These are phyloP conservation scores for Starmerella scarabaei DNA, from an alignment of 805 yeast species.

Conservation along the genomic window DNA sequence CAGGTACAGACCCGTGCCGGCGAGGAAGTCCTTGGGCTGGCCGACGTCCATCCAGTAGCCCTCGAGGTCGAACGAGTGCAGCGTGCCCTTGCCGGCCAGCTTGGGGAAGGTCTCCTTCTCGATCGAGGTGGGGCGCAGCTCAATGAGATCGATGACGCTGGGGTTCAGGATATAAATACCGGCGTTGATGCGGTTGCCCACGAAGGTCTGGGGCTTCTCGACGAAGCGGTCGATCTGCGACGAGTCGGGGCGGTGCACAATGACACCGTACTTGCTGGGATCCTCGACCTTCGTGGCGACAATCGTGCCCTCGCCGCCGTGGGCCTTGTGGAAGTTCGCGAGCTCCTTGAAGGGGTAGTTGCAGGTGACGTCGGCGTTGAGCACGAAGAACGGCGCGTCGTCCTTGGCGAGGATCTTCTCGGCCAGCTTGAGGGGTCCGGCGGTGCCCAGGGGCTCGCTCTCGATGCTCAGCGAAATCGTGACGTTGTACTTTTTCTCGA, in stretches of 20 bases:
- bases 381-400: conserved; percentile 89
- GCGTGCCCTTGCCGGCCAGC: conserved; percentile 74
- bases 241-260: conserved; percentile 90
- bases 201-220: conserved; percentile 98
- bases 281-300: conserved; percentile 99
- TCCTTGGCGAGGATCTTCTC: conserved; percentile 88
- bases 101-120: conserved; percentile 99
- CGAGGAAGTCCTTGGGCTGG: conserved; percentile 98
- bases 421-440: conserved; percentile 97
- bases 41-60: conserved; percentile 99
- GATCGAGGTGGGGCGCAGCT: conserved; percentile 95
- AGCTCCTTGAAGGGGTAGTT: conserved; percentile 94
- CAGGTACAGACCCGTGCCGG: conserved; percentile 89
- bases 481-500: conserved; percentile 91
- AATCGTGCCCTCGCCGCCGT: conserved; percentile 96
- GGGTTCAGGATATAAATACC: conserved; percentile 98
- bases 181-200: conserved; percentile 98
- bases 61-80: conserved; percentile 93
- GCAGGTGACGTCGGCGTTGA: conserved; percentile 97
- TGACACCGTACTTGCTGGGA: conserved; percentile 99
- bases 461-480: conserved; percentile 93
- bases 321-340: conserved; percentile 82
- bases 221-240: conserved; percentile 96
- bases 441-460: conserved; percentile 98
- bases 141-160: conserved; percentile 88